These are phyloP conservation scores for Aspergillus leporis DNA, from an alignment of 495 filamentous ascomycete genomes.

Conservation along the genomic window DNA sequence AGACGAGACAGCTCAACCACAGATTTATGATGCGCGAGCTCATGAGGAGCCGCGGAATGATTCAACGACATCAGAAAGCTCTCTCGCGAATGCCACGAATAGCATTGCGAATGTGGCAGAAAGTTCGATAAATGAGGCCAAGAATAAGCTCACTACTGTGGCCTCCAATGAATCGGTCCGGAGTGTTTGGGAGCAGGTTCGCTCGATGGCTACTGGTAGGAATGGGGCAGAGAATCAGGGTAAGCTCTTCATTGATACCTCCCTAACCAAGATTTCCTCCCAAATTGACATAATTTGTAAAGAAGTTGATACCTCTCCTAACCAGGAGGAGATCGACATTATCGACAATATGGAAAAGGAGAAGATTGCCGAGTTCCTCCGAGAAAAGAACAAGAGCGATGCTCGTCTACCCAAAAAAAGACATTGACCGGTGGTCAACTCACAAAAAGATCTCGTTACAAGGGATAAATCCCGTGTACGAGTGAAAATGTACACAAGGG, in stretches of 20 bases:
- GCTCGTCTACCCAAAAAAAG: background rate
- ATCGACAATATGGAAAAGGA: slow-evolving; percentile 34
- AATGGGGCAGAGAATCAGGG: background rate
- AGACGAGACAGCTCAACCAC: slow-evolving; percentile 1
- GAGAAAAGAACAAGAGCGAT: slow-evolving; percentile 4
- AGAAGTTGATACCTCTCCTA: slow-evolving; percentile 4
- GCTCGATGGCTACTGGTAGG: background rate
- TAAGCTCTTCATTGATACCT: background rate
- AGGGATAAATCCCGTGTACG: background rate
- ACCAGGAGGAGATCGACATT: slow-evolving; percentile 15
- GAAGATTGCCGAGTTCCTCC: slow-evolving; percentile 1
- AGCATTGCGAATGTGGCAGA: background rate
- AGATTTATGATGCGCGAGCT: background rate
- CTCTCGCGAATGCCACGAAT: background rate
- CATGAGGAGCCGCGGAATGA: background rate
- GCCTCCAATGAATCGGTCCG: background rate
- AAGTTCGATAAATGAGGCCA: slow-evolving; percentile 1
- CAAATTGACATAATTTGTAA: background rate
- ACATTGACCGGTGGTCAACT: slow-evolving; percentile 6
- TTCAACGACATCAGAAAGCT: background rate
- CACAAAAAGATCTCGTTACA: background rate
- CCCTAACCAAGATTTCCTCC: background rate
- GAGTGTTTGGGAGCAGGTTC: background rate
- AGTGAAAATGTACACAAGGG: too few species aligned
- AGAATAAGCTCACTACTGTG: slow-evolving; percentile 1